phyloP scores from a whole-genome alignment of 345 rosid genomes.

The Dipteronia dyeriana region DNA sequence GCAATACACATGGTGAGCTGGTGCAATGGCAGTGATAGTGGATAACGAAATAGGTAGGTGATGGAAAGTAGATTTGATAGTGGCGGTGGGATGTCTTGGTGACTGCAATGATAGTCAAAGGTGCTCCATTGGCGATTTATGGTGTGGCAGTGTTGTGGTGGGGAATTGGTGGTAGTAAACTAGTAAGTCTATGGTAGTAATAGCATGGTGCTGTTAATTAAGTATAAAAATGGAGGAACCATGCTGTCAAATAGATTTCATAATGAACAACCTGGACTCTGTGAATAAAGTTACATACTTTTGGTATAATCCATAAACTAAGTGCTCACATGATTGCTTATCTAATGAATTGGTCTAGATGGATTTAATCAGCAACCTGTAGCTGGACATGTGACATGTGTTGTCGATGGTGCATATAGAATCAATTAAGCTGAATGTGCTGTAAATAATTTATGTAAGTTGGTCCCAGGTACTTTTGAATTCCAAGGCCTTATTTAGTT shows the following conservation, averaged over 20 bases:
- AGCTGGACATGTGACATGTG: background rate
- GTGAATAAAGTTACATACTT: background rate
- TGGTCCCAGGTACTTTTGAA: background rate
- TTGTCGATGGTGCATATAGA: background rate
- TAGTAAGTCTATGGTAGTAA: background rate
- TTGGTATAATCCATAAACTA: background rate
- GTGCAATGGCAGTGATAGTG: background rate
- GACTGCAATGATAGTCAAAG: background rate
- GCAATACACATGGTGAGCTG: background rate
- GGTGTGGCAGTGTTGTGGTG: background rate
- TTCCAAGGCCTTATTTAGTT: background rate
- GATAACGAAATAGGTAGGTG: background rate
- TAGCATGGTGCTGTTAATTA: background rate
- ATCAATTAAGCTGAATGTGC: background rate
- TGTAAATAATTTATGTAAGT: background rate
- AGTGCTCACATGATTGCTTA: background rate
- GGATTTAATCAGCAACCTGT: background rate
- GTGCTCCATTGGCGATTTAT: background rate
- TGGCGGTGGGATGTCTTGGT: background rate
- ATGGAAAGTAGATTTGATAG: background rate
- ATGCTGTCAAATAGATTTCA: background rate
- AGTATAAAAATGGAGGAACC: background rate
- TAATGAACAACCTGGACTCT: background rate
- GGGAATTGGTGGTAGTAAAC: background rate
- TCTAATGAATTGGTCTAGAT: background rate